Evolutionary conservation across 2,329 filamentous ascomycete species (phyloP).

Genomic region (Chaetomiaceae sp.): DNA sequence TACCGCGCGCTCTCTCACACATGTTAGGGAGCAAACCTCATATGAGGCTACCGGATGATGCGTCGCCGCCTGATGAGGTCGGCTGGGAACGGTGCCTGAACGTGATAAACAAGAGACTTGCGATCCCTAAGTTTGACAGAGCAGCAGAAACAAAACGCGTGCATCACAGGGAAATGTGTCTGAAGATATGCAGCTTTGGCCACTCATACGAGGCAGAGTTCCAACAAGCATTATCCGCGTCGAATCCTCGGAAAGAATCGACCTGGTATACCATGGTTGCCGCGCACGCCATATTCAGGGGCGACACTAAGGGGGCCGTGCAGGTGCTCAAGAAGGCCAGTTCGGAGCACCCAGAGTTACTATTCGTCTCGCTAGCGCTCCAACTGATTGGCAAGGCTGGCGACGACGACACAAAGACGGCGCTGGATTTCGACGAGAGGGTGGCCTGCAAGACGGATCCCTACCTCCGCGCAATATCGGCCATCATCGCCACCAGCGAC

Average conservation of each 20-base stretch:
- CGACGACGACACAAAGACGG: slow-evolving; percentile 41
- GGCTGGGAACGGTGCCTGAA: slow-evolving; percentile 61
- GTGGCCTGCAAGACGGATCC: slow-evolving; percentile 66
- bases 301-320: slow-evolving; percentile 63
- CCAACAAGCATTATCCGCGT: slow-evolving; percentile 41
- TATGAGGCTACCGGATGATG: slow-evolving; percentile 45
- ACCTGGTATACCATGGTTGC: slow-evolving; percentile 67
- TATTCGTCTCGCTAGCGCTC: slow-evolving; percentile 65
- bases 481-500: slow-evolving; percentile 70
- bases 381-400: slow-evolving; percentile 56
- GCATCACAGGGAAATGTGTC: slow-evolving; percentile 68
- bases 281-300: slow-evolving; percentile 70
- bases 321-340: slow-evolving; percentile 66
- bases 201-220: slow-evolving; percentile 47
- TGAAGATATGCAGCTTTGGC: slow-evolving; percentile 71
- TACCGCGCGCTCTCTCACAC: slow-evolving; percentile 18
- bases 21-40: slow-evolving; percentile 44
- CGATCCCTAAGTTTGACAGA: slow-evolving; percentile 51
- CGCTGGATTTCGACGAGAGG: slow-evolving; percentile 55
- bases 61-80: slow-evolving; percentile 42
- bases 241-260: slow-evolving; percentile 46
- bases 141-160: slow-evolving; percentile 56
- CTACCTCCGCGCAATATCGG: slow-evolving; percentile 74
- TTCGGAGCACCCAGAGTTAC: slow-evolving; percentile 56
- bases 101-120: slow-evolving; percentile 56